A percentile compares a stretch with the other conserved stretches of the same genome.
Conservation (phyloP, 257 asterid genomes). For the Solanum okadae region DNA sequence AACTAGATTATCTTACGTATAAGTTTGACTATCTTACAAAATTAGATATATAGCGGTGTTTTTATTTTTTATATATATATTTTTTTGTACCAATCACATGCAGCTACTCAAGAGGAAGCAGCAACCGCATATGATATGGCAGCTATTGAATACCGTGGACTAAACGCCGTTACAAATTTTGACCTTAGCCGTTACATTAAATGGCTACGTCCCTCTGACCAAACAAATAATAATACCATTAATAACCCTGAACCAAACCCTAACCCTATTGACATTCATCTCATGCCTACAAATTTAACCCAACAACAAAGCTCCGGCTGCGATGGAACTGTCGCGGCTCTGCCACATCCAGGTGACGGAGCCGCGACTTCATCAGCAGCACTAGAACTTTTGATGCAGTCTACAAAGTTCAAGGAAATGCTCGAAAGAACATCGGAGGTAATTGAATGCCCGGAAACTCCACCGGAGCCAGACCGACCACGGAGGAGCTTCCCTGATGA, state of each 20-base stretch:
- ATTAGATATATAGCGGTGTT: no score
- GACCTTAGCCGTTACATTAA: slow-evolving; percentile 76
- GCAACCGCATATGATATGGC: slow-evolving; percentile 96
- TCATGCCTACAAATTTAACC: slow-evolving; percentile 5
- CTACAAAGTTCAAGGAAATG: slow-evolving; percentile 65
- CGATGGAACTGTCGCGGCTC: slow-evolving; percentile 7
- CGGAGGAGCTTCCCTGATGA: slow-evolving; percentile 83
- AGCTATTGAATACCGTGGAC: slow-evolving; percentile 88
- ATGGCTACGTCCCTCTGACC: slow-evolving; percentile 25
- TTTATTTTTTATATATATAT: no score
- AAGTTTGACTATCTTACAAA: neutral
- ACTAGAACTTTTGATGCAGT: slow-evolving; percentile 42
- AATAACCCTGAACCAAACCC: slow-evolving; percentile 11
- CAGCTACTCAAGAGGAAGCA: slow-evolving; percentile 97
- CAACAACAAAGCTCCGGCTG: slow-evolving; percentile 27
- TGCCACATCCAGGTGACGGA: slow-evolving; percentile 4
- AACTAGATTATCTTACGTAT: neutral
- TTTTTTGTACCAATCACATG: neutral
- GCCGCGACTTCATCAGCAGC: slow-evolving; percentile 44
- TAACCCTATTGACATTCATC: slow-evolving; percentile 5
- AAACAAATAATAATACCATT: slow-evolving; percentile 1
- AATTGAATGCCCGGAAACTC: slow-evolving; percentile 20
- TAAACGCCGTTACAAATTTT: slow-evolving; percentile 87
- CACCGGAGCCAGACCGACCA: slow-evolving; percentile 29
- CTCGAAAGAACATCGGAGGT: slow-evolving; percentile 26